phyloP scores from a whole-genome alignment of 495 filamentous ascomycete species.

The Pseudoneurospora amorphoporcata region DNA sequence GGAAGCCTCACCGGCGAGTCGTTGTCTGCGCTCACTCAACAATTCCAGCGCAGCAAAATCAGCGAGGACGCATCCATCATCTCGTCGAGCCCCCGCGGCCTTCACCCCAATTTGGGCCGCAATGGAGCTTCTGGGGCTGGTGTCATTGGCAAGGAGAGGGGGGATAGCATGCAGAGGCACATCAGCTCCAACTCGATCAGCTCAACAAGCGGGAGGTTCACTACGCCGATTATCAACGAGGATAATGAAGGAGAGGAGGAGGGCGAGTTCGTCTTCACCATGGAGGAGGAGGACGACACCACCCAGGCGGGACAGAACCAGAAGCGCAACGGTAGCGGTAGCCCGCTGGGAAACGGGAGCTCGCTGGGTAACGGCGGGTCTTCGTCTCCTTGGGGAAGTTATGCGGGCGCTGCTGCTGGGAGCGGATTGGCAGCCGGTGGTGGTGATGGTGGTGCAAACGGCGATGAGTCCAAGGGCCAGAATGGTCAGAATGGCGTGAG shows the following conservation, averaged over 20 bases:
- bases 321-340: slow-evolving; percentile 29
- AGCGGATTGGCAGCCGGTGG: not conserved
- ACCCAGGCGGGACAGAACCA: slow-evolving; percentile 20
- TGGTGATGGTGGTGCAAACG: not conserved
- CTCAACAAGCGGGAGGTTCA: slow-evolving; percentile 40
- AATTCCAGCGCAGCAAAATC: slow-evolving; percentile 48
- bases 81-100: slow-evolving; percentile 24
- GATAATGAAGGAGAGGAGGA: slow-evolving; percentile 23
- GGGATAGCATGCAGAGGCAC: slow-evolving; percentile 36
- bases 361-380: slow-evolving; percentile 25
- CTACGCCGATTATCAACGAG: slow-evolving; percentile 45
- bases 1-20: slow-evolving; percentile 34
- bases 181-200: slow-evolving; percentile 41
- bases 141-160: slow-evolving; percentile 25
- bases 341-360: slow-evolving; percentile 20
- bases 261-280: slow-evolving; percentile 66
- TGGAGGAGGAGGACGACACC: slow-evolving; percentile 63
- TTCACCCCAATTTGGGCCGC: slow-evolving; percentile 27
- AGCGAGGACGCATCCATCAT: slow-evolving; percentile 26
- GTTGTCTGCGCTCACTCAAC: slow-evolving; percentile 61
- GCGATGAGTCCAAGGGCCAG: not conserved
- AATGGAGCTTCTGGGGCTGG: slow-evolving; percentile 10
- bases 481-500: not conserved
- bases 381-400: slow-evolving; percentile 7
- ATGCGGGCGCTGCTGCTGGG: not conserved